These are phyloP conservation scores for Agroathelia rolfsii DNA, from an alignment of 1,284 basidiomycete species.

Conservation along the genomic window DNA sequence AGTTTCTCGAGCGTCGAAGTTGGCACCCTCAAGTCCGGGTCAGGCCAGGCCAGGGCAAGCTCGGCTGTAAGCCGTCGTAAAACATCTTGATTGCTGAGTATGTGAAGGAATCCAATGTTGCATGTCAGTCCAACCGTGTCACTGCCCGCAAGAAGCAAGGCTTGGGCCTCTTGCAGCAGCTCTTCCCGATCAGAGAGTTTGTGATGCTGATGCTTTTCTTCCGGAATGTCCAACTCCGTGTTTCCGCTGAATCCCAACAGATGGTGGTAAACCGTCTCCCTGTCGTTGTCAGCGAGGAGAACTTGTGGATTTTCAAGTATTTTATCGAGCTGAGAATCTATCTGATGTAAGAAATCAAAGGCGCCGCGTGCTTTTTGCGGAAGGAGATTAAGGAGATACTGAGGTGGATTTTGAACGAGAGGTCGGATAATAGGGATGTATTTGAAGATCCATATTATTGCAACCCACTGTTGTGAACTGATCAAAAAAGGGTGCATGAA, in stretches of 20 bases:
- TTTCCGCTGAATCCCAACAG: too few species aligned
- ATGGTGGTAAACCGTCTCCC: slow-evolving; percentile 23
- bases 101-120: slow-evolving; percentile 21
- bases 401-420: slow-evolving; percentile 12
- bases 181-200: slow-evolving; percentile 20
- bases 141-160: slow-evolving; percentile 25
- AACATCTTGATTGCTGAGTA: slow-evolving; percentile 18
- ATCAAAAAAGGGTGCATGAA: slow-evolving; percentile 20
- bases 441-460: slow-evolving; percentile 16
- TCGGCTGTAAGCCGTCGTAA: slow-evolving; percentile 15
- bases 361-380: slow-evolving; percentile 6
- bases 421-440: slow-evolving; percentile 19
- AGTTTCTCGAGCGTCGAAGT: slow-evolving; percentile 20
- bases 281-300: slow-evolving; percentile 13
- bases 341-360: slow-evolving; percentile 1
- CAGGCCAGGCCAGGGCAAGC: slow-evolving; percentile 20
- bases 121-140: slow-evolving; percentile 28
- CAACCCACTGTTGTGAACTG: slow-evolving; percentile 13
- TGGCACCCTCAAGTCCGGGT: slow-evolving; percentile 13
- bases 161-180: slow-evolving; percentile 25
- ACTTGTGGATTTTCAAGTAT: slow-evolving; percentile 17
- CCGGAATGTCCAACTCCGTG: slow-evolving; percentile 15
- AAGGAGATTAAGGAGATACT: slow-evolving; percentile 12
- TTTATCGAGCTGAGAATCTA: slow-evolving; percentile 14
- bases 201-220: slow-evolving; percentile 17